Base-by-base conservation (phyloP, 352 stramenopile genomes). In the Globisporangium okanoganense region DNA sequence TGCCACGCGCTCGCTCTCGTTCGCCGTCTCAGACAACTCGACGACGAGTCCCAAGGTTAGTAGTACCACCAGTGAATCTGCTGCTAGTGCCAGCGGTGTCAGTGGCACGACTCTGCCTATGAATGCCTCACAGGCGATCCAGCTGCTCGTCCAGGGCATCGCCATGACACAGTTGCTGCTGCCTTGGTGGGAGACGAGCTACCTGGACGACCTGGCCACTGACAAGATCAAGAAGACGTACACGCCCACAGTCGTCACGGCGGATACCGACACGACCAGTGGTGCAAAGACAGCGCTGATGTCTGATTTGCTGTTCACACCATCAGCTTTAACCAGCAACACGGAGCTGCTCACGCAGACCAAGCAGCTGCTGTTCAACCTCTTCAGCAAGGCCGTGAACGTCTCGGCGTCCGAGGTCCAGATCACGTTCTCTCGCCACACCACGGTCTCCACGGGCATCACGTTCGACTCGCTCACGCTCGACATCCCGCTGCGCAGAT, bases 381-480 rank as follows among this genome's bases (percentile, higher is more conserved):
- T 62, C 12, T 43, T 62, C 33, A 20, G 43, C 7, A 22, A 45
- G n/a, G 56, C 43, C 9, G 25, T 20, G 22, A 62, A 62, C 25
- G 45, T 54, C 9, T 62, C 56, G 3, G 45, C 45, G 16, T 5
- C 56, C 16, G 56, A 62, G 10, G 33, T 55, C 2, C 12, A 22
- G 7, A n/a, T 27, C 29, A 29, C 53, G 18, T 62, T 62, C 25
- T 27, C 56, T 27, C 56, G 31, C 29, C 14, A 29, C 44, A 38
- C 6, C 16, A 36, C 49, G 13, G 4, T 50, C 35, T 9, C 31
- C 3, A 38, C 24, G 14, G 45, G 43, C 22, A 5, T 62, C 3
- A 31, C 20, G 29, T 47, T 62, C 7, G 56, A 62, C 25, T 44
- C 56, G 20, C 16, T 62, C n/a, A 62, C 56, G 2, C 31, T 62